Conservation (phyloP, 208 protist species). For the Blastocrithidia nonstop region DNA sequence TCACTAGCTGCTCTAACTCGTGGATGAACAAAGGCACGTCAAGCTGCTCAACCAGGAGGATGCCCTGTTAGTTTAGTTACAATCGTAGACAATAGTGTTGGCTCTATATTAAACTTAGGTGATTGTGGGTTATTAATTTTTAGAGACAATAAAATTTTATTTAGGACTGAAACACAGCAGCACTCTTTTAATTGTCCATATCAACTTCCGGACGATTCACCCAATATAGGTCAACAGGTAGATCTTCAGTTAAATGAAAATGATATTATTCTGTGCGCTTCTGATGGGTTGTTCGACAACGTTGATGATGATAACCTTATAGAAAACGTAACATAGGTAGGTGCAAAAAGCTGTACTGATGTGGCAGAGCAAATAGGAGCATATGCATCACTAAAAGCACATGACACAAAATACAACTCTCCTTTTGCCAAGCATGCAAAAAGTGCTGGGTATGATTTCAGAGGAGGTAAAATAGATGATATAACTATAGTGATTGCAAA, state of each 20-base stretch:
- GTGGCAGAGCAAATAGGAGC: constrained; percentile 44
- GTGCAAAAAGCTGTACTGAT: constrained; percentile 21
- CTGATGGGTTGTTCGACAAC: constrained; percentile 77
- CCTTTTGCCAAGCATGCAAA: constrained; percentile 65
- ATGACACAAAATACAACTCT: constrained; percentile 33
- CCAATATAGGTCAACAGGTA: constrained; percentile 34
- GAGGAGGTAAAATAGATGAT: constrained; percentile 75
- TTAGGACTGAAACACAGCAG: constrained; percentile 50
- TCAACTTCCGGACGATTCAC: constrained; percentile 62
- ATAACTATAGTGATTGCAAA: constrained; percentile 68
- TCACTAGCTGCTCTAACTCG: constrained; percentile 44
- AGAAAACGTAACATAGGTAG: constrained; percentile 19
- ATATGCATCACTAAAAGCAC: constrained; percentile 31
- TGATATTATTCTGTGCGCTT: constrained; percentile 63
- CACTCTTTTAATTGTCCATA: constrained; percentile 82
- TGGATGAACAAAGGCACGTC: constrained; percentile 27
- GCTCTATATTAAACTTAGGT: constrained; percentile 73
- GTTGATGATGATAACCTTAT: constrained; percentile 50
- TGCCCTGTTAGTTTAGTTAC: constrained; percentile 61
- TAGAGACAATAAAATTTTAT: constrained; percentile 43
- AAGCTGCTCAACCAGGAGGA: constrained; percentile 25
- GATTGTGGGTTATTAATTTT: constrained; percentile 67
- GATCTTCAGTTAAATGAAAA: constrained; percentile 39
- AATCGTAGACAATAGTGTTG: constrained; percentile 27
- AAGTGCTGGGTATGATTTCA: constrained; percentile 37